Conservation (phyloP, 129 eudicot genomes). For the Daucus carota region DH1_v3.0 NC_030382.2:49845001-49845500, state of each 20-base stretch:
- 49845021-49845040: constrained; percentile 4
- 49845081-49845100: not conserved
- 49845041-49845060: not conserved
- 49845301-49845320: not conserved
- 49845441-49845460: not conserved
- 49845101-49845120: not conserved
- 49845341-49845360: not conserved
- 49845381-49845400: not conserved
- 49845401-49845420: not conserved
- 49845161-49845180: not conserved
- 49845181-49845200: not conserved
- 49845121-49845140: not conserved
- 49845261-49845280: not conserved
- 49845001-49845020: not conserved
- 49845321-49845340: not conserved
- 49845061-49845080: constrained; percentile 5
- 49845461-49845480: too few relatives aligned
- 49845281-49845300: not conserved
- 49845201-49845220: not conserved
- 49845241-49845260: not conserved
- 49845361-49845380: not conserved
- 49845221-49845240: not conserved
- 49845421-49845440: not conserved
- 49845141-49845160: not conserved
- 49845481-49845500: not conserved